A percentile compares a stretch with the other conserved stretches of the same genome.
These are phyloP conservation scores for Vanderwaltozyma verrucispora DNA, from an alignment of 805 yeast species.

Conservation along the genomic window DNA sequence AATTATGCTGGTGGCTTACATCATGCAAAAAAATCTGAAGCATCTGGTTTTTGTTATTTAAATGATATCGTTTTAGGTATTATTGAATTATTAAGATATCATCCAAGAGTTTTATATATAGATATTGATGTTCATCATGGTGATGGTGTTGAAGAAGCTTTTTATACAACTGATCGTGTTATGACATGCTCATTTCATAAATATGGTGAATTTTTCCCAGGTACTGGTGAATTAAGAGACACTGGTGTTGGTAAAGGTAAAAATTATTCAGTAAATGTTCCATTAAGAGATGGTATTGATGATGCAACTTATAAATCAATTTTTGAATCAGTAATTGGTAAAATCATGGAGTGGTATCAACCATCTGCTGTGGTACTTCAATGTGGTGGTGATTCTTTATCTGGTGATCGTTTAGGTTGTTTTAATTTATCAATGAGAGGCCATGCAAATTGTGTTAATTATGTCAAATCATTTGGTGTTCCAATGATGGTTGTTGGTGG, in stretches of 20 bases:
- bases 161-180: constrained; percentile 87
- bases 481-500: constrained; percentile 93
- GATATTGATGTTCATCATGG: constrained; percentile 97
- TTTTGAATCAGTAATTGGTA: constrained; percentile 79
- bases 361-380: constrained; percentile 93
- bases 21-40: constrained; percentile 91
- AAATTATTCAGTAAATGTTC: constrained; percentile 82
- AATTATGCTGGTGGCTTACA: constrained; percentile 97
- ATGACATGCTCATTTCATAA: constrained; percentile 96
- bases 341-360: constrained; percentile 82
- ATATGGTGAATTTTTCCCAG: constrained; percentile 95
- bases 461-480: constrained; percentile 75
- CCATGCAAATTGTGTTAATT: constrained; percentile 92
- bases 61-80: constrained; percentile 91
- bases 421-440: constrained; percentile 87
- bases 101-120: constrained; percentile 85
- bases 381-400: constrained; percentile 95
- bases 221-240: constrained; percentile 90
- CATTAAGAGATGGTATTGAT: constrained; percentile 90
- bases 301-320: constrained; percentile 71
- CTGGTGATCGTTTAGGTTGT: constrained; percentile 89
- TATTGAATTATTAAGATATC: constrained; percentile 72
- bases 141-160: constrained; percentile 97
- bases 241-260: constrained; percentile 83
- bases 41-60: constrained; percentile 90